Evolutionary conservation across 139 green algal genomes (phyloP).

Genomic region (Dunaliella primolecta): DNA sequence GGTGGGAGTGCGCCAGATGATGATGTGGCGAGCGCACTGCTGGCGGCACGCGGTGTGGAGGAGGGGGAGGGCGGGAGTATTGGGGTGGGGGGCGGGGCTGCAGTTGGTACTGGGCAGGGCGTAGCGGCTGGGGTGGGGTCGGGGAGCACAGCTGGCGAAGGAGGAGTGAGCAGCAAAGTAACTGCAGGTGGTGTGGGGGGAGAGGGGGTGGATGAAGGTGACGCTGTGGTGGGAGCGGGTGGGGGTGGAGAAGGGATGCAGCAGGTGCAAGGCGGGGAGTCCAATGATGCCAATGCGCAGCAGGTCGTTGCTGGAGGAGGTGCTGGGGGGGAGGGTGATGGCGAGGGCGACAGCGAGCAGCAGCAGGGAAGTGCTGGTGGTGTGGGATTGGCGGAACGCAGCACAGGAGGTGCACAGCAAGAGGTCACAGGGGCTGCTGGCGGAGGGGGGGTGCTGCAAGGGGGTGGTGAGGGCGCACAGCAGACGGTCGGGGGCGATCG

Average conservation of each 20-base stretch:
- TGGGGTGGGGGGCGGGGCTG: not conserved
- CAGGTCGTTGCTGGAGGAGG: not conserved
- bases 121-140: not conserved
- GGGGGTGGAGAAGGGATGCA: not conserved
- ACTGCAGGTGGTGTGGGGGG: not conserved
- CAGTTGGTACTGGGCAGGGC: not conserved
- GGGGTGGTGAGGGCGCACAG: not conserved
- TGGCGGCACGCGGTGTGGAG: not conserved
- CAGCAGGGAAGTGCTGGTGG: not conserved
- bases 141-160: not conserved
- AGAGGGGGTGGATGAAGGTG: not conserved
- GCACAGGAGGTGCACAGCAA: not conserved
- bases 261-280: not conserved
- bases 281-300: not conserved
- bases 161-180: not conserved
- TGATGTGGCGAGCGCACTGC: not conserved
- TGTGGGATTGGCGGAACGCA: too few relatives aligned
- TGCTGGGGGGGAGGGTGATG: not conserved
- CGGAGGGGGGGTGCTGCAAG: not conserved
- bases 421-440: not conserved
- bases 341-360: not conserved
- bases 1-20: not conserved
- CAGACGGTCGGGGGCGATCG: not conserved
- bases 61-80: not conserved
- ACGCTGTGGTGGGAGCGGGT: not conserved